These are phyloP conservation scores for Boletus vinaceobasis DNA, from an alignment of 768 basidiomycete genomes.

Conservation along the genomic window DNA sequence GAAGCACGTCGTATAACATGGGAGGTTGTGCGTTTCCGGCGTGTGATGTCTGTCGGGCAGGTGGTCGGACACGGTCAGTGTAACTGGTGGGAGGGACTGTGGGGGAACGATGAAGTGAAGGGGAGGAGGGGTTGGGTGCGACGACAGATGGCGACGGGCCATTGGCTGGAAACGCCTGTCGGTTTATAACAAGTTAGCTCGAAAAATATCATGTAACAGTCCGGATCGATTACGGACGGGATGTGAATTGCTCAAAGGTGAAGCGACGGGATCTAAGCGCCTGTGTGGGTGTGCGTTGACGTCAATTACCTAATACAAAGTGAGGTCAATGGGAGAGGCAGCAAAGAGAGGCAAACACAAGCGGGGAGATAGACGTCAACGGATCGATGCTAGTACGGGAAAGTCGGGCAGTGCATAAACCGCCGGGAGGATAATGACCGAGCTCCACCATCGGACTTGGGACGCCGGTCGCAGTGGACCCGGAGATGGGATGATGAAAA, in stretches of 20 bases:
- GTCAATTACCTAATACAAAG: constrained; percentile 30
- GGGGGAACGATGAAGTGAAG: constrained; percentile 13
- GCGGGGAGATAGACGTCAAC: constrained; percentile 1
- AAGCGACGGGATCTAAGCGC: constrained; percentile 19
- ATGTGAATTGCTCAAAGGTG: constrained; percentile 6
- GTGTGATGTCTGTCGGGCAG: constrained; percentile 6
- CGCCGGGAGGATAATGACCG: constrained; percentile 23
- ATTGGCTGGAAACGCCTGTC: constrained; percentile 6
- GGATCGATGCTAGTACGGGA: neutral
- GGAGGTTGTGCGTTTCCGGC: neutral
- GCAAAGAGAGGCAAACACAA: constrained; percentile 12
- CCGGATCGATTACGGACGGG: constrained; percentile 19
- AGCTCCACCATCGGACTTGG: constrained; percentile 10
- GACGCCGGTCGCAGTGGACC: constrained; percentile 11
- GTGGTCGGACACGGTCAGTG: constrained; percentile 8
- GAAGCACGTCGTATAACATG: constrained; percentile 22
- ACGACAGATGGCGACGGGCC: neutral
- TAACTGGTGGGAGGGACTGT: constrained; percentile 21
- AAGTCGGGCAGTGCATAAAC: neutral
- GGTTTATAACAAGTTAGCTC: constrained; percentile 23
- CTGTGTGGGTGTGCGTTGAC: constrained; percentile 2
- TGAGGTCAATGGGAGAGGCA: constrained; percentile 3
- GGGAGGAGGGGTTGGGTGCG: constrained; percentile 3
- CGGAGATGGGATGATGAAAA: constrained; percentile 18
- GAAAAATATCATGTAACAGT: constrained; percentile 8